A percentile compares a stretch with the other conserved stretches of the same genome.
These are phyloP conservation scores for Lepidium campestre DNA, from an alignment of 441 rosid genomes.

Conservation along the genomic window DNA sequence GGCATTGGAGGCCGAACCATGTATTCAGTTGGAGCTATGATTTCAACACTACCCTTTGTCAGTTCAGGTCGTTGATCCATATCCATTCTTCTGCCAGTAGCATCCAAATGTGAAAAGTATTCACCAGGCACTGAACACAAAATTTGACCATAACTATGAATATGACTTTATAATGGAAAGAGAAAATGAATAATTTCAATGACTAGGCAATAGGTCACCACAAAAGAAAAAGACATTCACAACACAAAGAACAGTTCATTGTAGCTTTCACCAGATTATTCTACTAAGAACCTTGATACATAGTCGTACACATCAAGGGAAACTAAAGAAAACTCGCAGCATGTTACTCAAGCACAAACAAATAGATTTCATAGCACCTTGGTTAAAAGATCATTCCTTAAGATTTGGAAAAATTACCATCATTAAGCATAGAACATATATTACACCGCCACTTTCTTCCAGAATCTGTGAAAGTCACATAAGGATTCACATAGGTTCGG, in stretches of 20 bases:
- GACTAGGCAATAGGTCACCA: background rate
- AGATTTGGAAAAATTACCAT: slow-evolving; percentile 46
- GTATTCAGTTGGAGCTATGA: slow-evolving; percentile 96
- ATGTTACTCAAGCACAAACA: background rate
- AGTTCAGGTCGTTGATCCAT: slow-evolving; percentile 97
- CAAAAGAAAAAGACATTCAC: background rate
- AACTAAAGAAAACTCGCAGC: no score
- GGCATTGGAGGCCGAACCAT: slow-evolving; percentile 99
- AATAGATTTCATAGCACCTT: background rate
- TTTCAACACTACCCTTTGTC: slow-evolving; percentile 88
- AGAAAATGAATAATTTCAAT: no score
- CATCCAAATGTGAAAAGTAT: slow-evolving; percentile 90
- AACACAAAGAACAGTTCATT: slow-evolving; percentile 3
- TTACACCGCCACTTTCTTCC: slow-evolving; percentile 99
- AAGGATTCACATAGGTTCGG: slow-evolving; percentile 96
- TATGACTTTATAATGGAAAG: no score
- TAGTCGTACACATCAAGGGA: background rate
- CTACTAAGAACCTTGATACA: slow-evolving; percentile 1
- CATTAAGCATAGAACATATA: slow-evolving; percentile 85
- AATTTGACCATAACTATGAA: slow-evolving; percentile 2
- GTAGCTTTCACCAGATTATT: slow-evolving; percentile 4
- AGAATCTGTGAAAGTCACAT: slow-evolving; percentile 81
- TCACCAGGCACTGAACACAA: slow-evolving; percentile 83
- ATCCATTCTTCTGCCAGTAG: slow-evolving; percentile 88
- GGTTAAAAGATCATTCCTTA: background rate